phyloP scores from a whole-genome alignment of 2,329 filamentous ascomycete genomes.

The Colletotrichum sojae region DNA sequence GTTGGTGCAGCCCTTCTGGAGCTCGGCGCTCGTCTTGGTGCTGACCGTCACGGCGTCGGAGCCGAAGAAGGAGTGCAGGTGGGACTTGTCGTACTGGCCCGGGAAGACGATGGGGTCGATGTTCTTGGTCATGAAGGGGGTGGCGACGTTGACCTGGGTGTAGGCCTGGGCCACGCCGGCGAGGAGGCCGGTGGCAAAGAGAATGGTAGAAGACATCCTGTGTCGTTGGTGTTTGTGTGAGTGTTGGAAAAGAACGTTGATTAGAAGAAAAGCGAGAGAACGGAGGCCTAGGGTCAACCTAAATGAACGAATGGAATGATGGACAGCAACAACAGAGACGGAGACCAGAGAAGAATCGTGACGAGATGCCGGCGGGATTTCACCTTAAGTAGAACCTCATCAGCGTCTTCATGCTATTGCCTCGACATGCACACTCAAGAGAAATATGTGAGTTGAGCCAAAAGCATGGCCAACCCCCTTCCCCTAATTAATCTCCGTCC shows the following conservation, averaged over 20 bases:
- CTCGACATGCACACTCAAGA: neutral
- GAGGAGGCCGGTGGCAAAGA: slow-evolving; percentile 35
- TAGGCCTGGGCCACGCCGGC: slow-evolving; percentile 44
- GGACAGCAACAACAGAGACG: neutral
- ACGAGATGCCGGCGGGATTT: neutral
- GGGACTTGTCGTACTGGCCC: slow-evolving; percentile 49
- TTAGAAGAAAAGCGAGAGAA: slow-evolving; percentile 10
- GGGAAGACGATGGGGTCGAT: slow-evolving; percentile 52
- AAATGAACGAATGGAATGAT: slow-evolving; percentile 1
- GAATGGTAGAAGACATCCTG: slow-evolving; percentile 40
- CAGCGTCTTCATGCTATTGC: slow-evolving; percentile 4
- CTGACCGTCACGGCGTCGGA: slow-evolving; percentile 51
- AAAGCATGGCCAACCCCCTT: neutral
- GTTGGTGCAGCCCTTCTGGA: slow-evolving; percentile 60
- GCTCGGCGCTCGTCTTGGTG: slow-evolving; percentile 50
- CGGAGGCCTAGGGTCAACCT: slow-evolving; percentile 2
- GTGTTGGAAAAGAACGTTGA: neutral
- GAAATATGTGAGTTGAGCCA: slow-evolving; percentile 5
- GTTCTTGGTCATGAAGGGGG: slow-evolving; percentile 52
- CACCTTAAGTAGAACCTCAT: slow-evolving; percentile 9
- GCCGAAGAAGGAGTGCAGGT: slow-evolving; percentile 54
- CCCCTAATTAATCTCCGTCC: slow-evolving; percentile 27
- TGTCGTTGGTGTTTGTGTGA: slow-evolving; percentile 29
- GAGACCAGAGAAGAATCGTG: neutral
- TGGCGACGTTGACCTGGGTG: slow-evolving; percentile 43